Conservation (phyloP, 148 eudicot species). For the Camellia japonica region DNA sequence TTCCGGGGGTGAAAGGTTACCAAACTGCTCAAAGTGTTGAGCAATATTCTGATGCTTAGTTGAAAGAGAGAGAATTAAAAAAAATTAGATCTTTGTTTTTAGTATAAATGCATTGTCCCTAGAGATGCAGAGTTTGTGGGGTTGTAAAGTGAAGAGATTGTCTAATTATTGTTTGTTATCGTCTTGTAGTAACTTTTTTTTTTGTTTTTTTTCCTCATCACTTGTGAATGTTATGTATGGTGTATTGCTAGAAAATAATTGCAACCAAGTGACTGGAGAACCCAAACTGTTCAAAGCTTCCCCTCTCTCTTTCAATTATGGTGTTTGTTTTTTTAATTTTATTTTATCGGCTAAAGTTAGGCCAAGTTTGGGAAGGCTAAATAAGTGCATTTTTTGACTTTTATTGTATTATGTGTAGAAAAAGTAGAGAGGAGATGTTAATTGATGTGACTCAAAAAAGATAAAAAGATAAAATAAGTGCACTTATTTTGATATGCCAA, state of each 20-base stretch:
- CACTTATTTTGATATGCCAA: too few relatives aligned
- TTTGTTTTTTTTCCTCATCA: not conserved
- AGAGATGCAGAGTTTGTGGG: not conserved
- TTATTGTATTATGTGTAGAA: too few relatives aligned
- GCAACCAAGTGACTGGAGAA: not conserved
- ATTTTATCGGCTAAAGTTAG: too few relatives aligned
- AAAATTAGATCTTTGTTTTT: not conserved
- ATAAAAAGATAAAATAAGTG: too few relatives aligned
- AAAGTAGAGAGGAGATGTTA: too few relatives aligned
- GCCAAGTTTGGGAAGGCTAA: too few relatives aligned
- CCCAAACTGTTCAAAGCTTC: not conserved
- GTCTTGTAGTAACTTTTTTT: not conserved
- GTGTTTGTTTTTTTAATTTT: not conserved
- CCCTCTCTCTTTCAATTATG: not conserved
- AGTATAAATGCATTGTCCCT: not conserved
- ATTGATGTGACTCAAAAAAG: too few relatives aligned
- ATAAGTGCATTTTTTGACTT: too few relatives aligned
- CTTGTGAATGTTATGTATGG: not conserved
- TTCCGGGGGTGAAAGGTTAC: not conserved
- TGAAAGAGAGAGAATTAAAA: not conserved
- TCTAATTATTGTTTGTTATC: not conserved
- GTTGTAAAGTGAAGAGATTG: not conserved
- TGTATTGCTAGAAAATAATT: conserved; percentile 8
- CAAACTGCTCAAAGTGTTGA: not conserved
- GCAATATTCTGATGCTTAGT: conserved; percentile 4